Evolutionary conservation across 441 rosid genomes (phyloP).

Genomic region (Eruca vesicaria): DNA sequence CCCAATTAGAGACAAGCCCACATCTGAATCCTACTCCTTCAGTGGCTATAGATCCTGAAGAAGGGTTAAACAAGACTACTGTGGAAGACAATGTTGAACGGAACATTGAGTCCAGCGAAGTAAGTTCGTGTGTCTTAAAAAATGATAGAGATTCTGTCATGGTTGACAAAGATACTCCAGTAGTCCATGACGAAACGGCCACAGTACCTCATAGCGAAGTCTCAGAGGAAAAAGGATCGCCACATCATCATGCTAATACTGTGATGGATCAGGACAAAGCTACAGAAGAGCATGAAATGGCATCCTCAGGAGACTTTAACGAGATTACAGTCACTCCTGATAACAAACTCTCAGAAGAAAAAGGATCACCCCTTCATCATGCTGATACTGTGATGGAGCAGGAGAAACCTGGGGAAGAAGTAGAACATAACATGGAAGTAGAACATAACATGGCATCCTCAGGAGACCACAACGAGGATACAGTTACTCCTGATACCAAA

Average conservation of each 20-base stretch:
- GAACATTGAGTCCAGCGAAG: constrained; percentile 14
- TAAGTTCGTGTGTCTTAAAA: constrained; percentile 11
- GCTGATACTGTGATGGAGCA: neutral
- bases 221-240: constrained; percentile 12
- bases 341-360: neutral
- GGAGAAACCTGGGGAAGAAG: constrained; percentile 7
- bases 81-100: constrained; percentile 24
- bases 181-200: constrained; percentile 3
- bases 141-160: constrained; percentile 12
- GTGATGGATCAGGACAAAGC: constrained; percentile 9
- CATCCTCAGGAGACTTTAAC: neutral
- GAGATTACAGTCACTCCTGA: neutral
- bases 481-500: constrained; percentile 17
- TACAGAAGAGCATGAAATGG: neutral
- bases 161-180: constrained; percentile 12
- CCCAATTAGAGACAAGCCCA: constrained; percentile 6
- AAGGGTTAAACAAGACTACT: constrained; percentile 31
- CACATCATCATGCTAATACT: neutral
- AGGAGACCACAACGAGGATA: constrained; percentile 4
- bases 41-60: constrained; percentile 31
- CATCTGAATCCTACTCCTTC: constrained; percentile 21
- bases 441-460: constrained; percentile 7
- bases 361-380: neutral
- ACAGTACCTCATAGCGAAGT: constrained; percentile 9
- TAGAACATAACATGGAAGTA: neutral